A percentile compares a stretch with the other conserved stretches of the same genome.
Evolutionary conservation across 2,329 filamentous ascomycete species (phyloP).

Genomic region (Pyrenochaeta sp.): DNA sequence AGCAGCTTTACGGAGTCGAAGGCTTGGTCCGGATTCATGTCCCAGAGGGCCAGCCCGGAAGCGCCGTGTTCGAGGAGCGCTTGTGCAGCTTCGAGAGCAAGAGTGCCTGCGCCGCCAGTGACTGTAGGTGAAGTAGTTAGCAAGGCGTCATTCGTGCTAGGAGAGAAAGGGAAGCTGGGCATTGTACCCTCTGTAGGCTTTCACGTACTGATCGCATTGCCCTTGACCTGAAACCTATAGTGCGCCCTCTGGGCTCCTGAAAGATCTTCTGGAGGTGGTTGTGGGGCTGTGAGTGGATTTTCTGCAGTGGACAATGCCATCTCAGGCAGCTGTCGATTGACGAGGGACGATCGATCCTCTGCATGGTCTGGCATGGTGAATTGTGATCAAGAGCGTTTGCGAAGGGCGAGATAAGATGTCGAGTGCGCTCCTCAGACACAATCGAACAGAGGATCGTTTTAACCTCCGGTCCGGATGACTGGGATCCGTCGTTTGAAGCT

Average conservation of each 20-base stretch:
- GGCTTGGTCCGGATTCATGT: constrained; percentile 60
- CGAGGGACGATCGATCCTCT: constrained; percentile 54
- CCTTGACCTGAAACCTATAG: constrained; percentile 61
- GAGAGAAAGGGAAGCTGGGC: background rate
- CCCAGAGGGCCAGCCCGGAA: constrained; percentile 67
- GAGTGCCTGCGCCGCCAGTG: constrained; percentile 72
- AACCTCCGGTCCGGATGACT: background rate
- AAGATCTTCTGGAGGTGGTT: constrained; percentile 53
- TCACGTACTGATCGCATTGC: constrained; percentile 61
- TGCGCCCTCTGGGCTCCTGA: constrained; percentile 53
- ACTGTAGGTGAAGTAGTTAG: constrained; percentile 49
- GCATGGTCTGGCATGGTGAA: constrained; percentile 45
- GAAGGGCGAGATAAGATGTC: too few relatives aligned
- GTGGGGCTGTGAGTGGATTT: constrained; percentile 53
- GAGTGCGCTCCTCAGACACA: too few relatives aligned
- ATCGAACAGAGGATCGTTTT: too few relatives aligned
- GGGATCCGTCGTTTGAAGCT: too few relatives aligned
- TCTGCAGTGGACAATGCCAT: constrained; percentile 60
- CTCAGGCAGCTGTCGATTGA: constrained; percentile 55
- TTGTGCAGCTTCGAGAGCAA: constrained; percentile 65
- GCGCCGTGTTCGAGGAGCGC: constrained; percentile 76
- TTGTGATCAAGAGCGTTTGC: background rate
- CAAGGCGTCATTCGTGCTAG: background rate
- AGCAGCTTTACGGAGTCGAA: constrained; percentile 57
- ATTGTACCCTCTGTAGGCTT: constrained; percentile 18